phyloP scores from a whole-genome alignment of 768 basidiomycete genomes.

The Crassisporium funariophilum region DNA sequence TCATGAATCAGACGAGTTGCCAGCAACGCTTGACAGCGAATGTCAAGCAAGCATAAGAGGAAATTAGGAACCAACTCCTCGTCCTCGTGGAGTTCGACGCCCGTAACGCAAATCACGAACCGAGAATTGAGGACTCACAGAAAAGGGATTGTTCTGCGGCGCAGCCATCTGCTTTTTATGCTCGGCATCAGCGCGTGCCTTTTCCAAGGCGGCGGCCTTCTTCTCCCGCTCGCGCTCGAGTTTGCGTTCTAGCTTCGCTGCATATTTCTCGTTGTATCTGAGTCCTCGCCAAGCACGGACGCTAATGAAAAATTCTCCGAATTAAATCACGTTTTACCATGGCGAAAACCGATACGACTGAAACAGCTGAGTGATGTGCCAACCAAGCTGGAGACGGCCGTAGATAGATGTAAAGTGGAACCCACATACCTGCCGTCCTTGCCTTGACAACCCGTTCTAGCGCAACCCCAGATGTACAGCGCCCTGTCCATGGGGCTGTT shows the following conservation, averaged over 20 bases:
- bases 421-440: constrained; percentile 73
- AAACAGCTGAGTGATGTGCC: constrained; percentile 1
- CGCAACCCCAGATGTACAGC: constrained; percentile 85
- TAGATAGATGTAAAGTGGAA: not conserved
- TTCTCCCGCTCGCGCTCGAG: constrained; percentile 42
- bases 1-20: too few species aligned
- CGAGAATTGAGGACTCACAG: constrained; percentile 16
- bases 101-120: not conserved
- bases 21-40: too few species aligned
- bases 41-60: not conserved
- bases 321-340: too few species aligned
- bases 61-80: too few species aligned
- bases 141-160: constrained; percentile 22
- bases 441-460: constrained; percentile 67
- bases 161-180: constrained; percentile 13
- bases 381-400: not conserved
- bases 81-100: too few species aligned
- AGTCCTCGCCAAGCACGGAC: constrained; percentile 82
- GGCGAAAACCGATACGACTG: not conserved
- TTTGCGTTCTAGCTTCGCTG: constrained; percentile 67
- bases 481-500: constrained; percentile 83
- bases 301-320: constrained; percentile 38
- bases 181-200: constrained; percentile 11
- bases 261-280: constrained; percentile 73
- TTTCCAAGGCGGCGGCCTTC: constrained; percentile 33